Evolutionary conservation across 2,329 filamentous ascomycete genomes (phyloP), one percentile per base, ranked within the genome.

Genomic region (Sarocladium brachiariae): DNA sequence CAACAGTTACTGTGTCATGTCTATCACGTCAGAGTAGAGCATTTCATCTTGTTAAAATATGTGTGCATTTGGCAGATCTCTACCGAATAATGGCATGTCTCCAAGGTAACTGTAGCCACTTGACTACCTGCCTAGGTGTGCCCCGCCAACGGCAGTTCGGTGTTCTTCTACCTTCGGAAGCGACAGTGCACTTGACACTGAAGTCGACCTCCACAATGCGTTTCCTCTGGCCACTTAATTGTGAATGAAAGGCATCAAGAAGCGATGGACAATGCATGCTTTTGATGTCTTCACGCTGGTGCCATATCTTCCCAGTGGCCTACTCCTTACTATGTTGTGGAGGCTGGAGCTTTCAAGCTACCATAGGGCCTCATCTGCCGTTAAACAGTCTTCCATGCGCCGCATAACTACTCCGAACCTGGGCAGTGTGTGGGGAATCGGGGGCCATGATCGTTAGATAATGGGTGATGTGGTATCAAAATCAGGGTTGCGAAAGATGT

Each of bases 281-380:
- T 53, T 53, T 54, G 55, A 57, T 56, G 58, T 27, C 23, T 49
- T 53, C 51, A 51, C 13, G 16, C 46, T 7, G 19, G 46, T 25
- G n/a, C 21, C 30, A 49, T 37, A 27, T 37, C 21, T 27, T 30
- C 35, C 24, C 37, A 43, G 18, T 16, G 35, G 30, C 23, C 24
- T 45, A 24, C 49, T 50, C n/a, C 24, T 23, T 31, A 31, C 24
- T 24, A 61, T 58, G 61, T 60, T 30, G 57, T 64, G 58, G 60
- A 75, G 76, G 75, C 76, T 80, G 77, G 77, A 79, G 77, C 77
- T 80, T 80, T 81, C 70, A 81, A 81, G 78, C 77, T 75, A 80
- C 76, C 78, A 80, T 72, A 72, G 69, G 73, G 65, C 76, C 74
- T 74, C 46, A 37, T 55, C 55, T 30, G 52, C 27, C 16, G 46